Base-by-base conservation (phyloP, 352 stramenopile genomes). In the Saprolegnia parasitica region DNA sequence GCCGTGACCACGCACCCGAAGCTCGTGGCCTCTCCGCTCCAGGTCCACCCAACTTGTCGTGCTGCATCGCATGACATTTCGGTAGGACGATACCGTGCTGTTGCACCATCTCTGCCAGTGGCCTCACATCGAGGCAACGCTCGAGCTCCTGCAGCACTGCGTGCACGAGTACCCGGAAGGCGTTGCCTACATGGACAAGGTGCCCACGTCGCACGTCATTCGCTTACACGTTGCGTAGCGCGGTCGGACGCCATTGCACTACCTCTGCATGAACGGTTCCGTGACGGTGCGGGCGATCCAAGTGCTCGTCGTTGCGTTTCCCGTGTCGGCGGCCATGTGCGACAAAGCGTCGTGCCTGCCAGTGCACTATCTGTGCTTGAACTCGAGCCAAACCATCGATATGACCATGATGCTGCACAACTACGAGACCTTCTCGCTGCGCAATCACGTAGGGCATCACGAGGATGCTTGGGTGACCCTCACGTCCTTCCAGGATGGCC, bases 91-190 rank as follows among this genome's bases (percentile, higher is more conserved):
- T 16, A 76, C 71, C 15, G 16, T 87, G 26, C 74, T 80, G 21
- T 71, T 91, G 56, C 83, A 89, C 66, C 70, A 83, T 1, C 71
- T 88, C 45, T 91, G 83, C 21, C 67, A 64, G 0, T 73, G 84
- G 49, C 67, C 74, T 2, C 76, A 79, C 0, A 83, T 81, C 65
- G 83, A 81, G n/a, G 74, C 78, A 32, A 87, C 80, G 32, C 67
- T 83, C 18, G 79, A 89, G 50, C 46, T 87, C 13, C 77, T 91
- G n/a, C 79, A 74, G 11, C 78, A 79, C 66, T 79, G 84, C 74
- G 67, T 83, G 1, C 76, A 75, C 20, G 74, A 70, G 13, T 79
- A 78, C 24, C 67, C 71, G 18, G 76, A 81, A 46, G 81, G 72
- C 15, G 68, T 63, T 9, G 73, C 67, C 0, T 75, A 32, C 26